Evolutionary conservation across 2,329 filamentous ascomycete species (phyloP).

Genomic region (Dactylonectria macrodidyma): DNA sequence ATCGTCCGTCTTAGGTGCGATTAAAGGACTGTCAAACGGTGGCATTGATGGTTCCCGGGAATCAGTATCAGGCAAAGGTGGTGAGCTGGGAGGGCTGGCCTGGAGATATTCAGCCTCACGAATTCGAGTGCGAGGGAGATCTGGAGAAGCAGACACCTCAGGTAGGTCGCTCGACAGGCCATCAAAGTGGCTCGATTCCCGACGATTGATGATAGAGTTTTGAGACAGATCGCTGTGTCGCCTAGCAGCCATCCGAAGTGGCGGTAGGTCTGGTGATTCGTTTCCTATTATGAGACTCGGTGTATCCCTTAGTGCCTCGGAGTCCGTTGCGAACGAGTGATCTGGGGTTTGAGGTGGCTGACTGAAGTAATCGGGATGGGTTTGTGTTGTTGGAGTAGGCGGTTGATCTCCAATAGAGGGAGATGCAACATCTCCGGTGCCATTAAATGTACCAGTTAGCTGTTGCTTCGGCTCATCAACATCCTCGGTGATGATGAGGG

Average conservation of each 20-base stretch:
- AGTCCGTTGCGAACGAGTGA: constrained; percentile 32
- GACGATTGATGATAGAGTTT: constrained; percentile 58
- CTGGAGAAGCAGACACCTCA: constrained; percentile 62
- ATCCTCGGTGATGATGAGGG: constrained; percentile 41
- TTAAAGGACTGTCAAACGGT: constrained; percentile 63
- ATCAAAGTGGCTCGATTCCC: constrained; percentile 55
- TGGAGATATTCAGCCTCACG: constrained; percentile 54
- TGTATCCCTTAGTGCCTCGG: constrained; percentile 32
- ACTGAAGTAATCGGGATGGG: constrained; percentile 28
- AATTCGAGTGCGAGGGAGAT: constrained; percentile 47
- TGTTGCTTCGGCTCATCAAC: constrained; percentile 31
- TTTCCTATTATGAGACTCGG: constrained; percentile 42
- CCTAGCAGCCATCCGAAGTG: constrained; percentile 50
- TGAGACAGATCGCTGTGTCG: constrained; percentile 53
- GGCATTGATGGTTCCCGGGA: constrained; percentile 53
- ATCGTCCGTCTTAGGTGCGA: constrained; percentile 58
- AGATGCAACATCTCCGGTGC: constrained; percentile 33
- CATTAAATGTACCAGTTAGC: constrained; percentile 32
- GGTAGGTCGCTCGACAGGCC: constrained; percentile 59
- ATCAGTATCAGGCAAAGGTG: constrained; percentile 51
- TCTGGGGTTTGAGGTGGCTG: constrained; percentile 41
- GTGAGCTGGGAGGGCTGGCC: constrained; percentile 65
- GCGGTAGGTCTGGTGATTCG: constrained; percentile 55
- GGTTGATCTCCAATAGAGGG: constrained; percentile 28
- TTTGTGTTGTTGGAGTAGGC: constrained; percentile 37